Conservation (phyloP, 768 basidiomycete genomes). For the Crepidotus variabilis region DNA sequence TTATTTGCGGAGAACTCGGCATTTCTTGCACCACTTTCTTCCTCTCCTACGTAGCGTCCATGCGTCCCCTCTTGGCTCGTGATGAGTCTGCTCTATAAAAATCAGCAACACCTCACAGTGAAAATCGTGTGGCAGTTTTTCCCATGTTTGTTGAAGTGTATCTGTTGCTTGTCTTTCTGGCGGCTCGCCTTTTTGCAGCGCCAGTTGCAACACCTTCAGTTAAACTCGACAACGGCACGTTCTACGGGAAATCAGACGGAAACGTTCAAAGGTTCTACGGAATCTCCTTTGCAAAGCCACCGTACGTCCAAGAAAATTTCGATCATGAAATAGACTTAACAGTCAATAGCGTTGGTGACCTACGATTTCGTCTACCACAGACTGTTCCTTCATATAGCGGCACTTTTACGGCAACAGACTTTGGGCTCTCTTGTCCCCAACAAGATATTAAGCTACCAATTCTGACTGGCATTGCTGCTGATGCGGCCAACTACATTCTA, state of each 20-base stretch:
- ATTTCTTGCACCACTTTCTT: too few relatives aligned
- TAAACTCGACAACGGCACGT: conserved; percentile 38
- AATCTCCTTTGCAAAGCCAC: conserved; percentile 52
- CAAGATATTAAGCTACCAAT: conserved; percentile 34
- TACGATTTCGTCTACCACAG: conserved; percentile 39
- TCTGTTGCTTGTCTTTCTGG: conserved; percentile 9
- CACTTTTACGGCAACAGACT: conserved; percentile 31
- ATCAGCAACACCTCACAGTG: too few relatives aligned
- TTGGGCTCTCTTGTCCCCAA: conserved; percentile 46
- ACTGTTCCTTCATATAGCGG: conserved; percentile 31
- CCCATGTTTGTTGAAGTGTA: too few relatives aligned
- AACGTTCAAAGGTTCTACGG: conserved; percentile 39
- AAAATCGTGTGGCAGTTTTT: too few relatives aligned
- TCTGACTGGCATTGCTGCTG: conserved; percentile 28
- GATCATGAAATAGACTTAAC: neutral
- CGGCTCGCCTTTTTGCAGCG: conserved; percentile 15
- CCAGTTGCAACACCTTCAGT: conserved; percentile 29
- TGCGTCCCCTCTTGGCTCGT: too few relatives aligned
- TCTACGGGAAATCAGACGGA: conserved; percentile 35
- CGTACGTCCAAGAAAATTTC: conserved; percentile 29
- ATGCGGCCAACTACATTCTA: conserved; percentile 29
- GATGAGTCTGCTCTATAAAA: too few relatives aligned
- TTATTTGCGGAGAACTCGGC: too few relatives aligned
- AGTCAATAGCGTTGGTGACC: conserved; percentile 27
- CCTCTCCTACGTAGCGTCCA: too few relatives aligned